phyloP scores from a whole-genome alignment of 2,329 filamentous ascomycete species.

The Colletotrichum simmondsii region DNA sequence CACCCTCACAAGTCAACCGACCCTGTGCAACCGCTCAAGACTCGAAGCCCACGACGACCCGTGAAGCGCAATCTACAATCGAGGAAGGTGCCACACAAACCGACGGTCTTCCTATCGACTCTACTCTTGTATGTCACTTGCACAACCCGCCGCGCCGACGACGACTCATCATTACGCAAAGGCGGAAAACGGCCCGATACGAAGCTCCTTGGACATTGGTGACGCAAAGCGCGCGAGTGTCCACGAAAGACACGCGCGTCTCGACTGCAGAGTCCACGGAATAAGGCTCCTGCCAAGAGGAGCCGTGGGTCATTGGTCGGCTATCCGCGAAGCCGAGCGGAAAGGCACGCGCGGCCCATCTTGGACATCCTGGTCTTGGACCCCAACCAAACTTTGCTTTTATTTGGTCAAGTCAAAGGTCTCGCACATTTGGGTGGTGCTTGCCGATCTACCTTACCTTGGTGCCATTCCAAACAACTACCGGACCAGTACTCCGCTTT shows the following conservation, averaged over 20 bases:
- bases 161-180: background rate
- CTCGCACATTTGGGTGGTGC: background rate
- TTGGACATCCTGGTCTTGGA: background rate
- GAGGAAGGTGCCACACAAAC: background rate
- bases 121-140: background rate
- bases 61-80: background rate
- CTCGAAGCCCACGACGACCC: background rate
- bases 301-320: background rate
- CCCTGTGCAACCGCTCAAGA: background rate
- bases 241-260: constrained; percentile 15
- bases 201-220: background rate
- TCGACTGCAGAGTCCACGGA: background rate
- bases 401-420: background rate
- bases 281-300: background rate
- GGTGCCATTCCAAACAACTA: background rate
- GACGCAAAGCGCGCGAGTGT: background rate
- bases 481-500: background rate
- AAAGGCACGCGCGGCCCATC: background rate
- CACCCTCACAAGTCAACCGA: background rate
- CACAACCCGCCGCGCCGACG: too few species aligned
- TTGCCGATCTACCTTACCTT: background rate
- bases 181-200: background rate
- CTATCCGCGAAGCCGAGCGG: background rate
- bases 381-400: background rate
- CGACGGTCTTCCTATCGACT: background rate